Base-by-base conservation (phyloP, 306 rosid genomes). In the Quercus ilex region DNA sequence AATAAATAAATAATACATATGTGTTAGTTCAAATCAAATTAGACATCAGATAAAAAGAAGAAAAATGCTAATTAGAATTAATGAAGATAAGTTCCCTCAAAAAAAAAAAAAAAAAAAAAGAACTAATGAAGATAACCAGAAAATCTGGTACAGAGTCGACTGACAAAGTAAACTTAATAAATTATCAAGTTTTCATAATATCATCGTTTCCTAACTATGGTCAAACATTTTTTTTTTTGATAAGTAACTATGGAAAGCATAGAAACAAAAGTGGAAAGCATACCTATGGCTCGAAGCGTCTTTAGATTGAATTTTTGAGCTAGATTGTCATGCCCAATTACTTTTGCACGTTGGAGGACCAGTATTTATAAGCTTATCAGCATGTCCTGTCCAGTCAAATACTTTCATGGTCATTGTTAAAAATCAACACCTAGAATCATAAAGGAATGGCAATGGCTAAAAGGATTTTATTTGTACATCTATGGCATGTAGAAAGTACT, bases 231-330 rank as follows among this genome's bases (percentile, higher is more conserved):
- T 33, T 33, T 33, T 33, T 33, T 31, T 41, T 41, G 12, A 8
- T 41, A 31, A 5, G 7, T 17, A 30, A 18, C 51, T 67, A 33
- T 4, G 2, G 49, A 5, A 71, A 51, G 35, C 57, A 82, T 55
- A 10, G 28, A 43, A 55, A 28, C 46, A 15, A 49, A 2, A 74
- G 57, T 12, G 74, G 73, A 74, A 56, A 59, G 67, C 86, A 87
- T 89, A 90, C 98, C 97, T 73, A 94, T 80, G 62, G 96, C 92
- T 69, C 96, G 91, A 86, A 92, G 83, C 75, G 81, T 80, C 81
- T 87, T 90, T 71, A 92, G 83, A 78, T 89, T 86, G 71, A 92
- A 94, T 73, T 84, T 89, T 35, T 83, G 21, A 4, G 90, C 92
- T 33, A 92, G 86, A 55, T 81, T 80, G 15, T 68, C 82, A 69